A percentile compares a stretch with the other conserved stretches of the same genome.
Evolutionary conservation across 1,284 basidiomycete species (phyloP).

Genomic region (Sanguinoderma infundibulare): DNA sequence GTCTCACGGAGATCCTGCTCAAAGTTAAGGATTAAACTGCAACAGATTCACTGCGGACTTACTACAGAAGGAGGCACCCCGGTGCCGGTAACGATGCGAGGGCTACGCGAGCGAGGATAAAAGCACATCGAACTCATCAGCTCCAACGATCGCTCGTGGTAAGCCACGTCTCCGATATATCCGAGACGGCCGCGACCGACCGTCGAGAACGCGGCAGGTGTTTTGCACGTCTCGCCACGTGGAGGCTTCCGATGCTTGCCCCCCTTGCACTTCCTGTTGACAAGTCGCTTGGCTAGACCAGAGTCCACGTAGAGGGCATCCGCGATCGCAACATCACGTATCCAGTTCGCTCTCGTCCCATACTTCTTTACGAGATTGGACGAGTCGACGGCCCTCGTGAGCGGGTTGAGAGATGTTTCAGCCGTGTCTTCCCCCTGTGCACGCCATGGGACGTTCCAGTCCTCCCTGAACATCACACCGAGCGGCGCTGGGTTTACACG

Average conservation of each 20-base stretch:
- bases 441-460: slow-evolving; percentile 20
- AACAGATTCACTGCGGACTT: neutral
- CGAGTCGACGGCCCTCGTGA: neutral
- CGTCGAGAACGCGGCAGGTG: slow-evolving; percentile 12
- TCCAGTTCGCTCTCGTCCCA: slow-evolving; percentile 6
- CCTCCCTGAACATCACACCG: slow-evolving; percentile 15
- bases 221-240: neutral
- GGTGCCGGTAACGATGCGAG: neutral
- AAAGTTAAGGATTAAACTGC: no score
- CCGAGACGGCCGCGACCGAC: slow-evolving; percentile 20
- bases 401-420: slow-evolving; percentile 5
- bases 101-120: neutral
- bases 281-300: neutral
- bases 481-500: neutral
- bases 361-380: slow-evolving; percentile 4
- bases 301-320: slow-evolving; percentile 11
- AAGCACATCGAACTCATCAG: slow-evolving; percentile 22
- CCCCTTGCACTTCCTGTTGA: neutral
- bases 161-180: slow-evolving; percentile 21
- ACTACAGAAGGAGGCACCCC: neutral
- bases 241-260: neutral
- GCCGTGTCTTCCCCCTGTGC: neutral
- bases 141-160: slow-evolving; percentile 1
- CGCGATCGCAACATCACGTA: slow-evolving; percentile 2
- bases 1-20: neutral